A percentile compares a stretch with the other conserved stretches of the same genome.
Evolutionary conservation across 148 eudicot genomes (phyloP).

Genomic region (Nepenthes mirabilis): DNA sequence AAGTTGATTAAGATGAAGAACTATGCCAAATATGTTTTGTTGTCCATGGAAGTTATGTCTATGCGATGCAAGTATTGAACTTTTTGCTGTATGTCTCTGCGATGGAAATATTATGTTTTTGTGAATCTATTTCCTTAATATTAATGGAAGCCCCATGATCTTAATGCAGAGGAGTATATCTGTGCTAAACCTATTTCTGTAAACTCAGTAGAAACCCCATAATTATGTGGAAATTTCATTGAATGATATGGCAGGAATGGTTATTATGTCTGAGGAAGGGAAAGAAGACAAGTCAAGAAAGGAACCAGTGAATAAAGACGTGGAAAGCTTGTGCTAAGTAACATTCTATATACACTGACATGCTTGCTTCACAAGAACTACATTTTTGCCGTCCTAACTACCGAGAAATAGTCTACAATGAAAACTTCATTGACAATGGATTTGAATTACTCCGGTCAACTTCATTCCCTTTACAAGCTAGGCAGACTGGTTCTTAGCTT

Average conservation of each 20-base stretch:
- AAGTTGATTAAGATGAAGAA: no score
- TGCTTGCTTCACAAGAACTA: slow-evolving; percentile 71
- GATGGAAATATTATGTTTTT: no score
- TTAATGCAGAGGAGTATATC: no score
- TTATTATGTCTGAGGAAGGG: slow-evolving; percentile 41
- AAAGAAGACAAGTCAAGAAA: slow-evolving; percentile 34
- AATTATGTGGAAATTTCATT: slow-evolving; percentile 9
- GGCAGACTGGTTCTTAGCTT: slow-evolving; percentile 66
- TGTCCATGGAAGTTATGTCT: no score
- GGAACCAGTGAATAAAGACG: slow-evolving; percentile 68
- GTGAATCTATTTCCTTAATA: no score
- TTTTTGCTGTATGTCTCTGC: no score
- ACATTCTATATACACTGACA: slow-evolving; percentile 53
- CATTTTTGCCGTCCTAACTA: slow-evolving; percentile 77
- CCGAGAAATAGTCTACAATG: slow-evolving; percentile 79
- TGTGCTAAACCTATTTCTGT: no score
- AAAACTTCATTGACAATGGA: slow-evolving; percentile 72
- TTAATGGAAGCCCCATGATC: no score
- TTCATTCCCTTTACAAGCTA: slow-evolving; percentile 72
- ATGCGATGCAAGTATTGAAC: no score
- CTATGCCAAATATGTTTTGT: no score
- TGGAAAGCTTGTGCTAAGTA: slow-evolving; percentile 51
- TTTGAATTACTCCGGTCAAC: slow-evolving; percentile 50
- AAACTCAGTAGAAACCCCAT: no score
- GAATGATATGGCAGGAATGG: slow-evolving; percentile 70